Evolutionary conservation across 306 rosid species (phyloP), one percentile per base, ranked within the genome.

Genomic region (Rosa persica): DNA sequence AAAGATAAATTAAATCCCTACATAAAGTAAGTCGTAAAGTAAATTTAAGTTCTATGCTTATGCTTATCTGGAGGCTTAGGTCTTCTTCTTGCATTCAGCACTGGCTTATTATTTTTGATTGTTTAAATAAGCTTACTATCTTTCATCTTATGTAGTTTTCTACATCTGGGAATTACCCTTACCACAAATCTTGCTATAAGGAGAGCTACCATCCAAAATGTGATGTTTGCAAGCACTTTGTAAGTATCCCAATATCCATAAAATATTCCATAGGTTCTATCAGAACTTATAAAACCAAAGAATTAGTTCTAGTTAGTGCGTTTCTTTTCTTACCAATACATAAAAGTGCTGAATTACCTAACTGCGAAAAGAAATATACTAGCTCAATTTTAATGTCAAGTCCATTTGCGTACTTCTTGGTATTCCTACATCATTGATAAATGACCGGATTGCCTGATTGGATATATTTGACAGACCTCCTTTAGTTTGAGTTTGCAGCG

Each of bases 151-250:
- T 82, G 83, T 76, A 93, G 98, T 93, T 93, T 88, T 91, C 97
- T 83, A 93, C 98, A 5, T 88, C 92, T 70, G 98, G 97, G 76
- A 90, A 89, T 85, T 85, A 79, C 72, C 98, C 99, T 46, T 93
- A 90, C 80, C 98, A 96, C 82, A 96, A 91, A 81, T 67, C 97
- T 78, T 96, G 99, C 88, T 93, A 96, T 84, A 96, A 85, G 89
- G 98, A 93, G 86, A 93, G 83, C 87, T 90, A 93, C 87, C 97
- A 93, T 85, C 99, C 99, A 64, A 96, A 96, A 81, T 96, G 99
- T 85, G 99, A 96, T 83, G 98, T 96, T 80, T 96, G 99, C 95
- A 96, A 89, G 88, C 97, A 89, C 84, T 96, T 90, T 58, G 98
- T 96, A 87, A 91, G 99, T 81, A 85, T 55, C 76, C 76, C 43